Base-by-base conservation (phyloP, 345 rosid genomes). In the Linum tenue region DNA sequence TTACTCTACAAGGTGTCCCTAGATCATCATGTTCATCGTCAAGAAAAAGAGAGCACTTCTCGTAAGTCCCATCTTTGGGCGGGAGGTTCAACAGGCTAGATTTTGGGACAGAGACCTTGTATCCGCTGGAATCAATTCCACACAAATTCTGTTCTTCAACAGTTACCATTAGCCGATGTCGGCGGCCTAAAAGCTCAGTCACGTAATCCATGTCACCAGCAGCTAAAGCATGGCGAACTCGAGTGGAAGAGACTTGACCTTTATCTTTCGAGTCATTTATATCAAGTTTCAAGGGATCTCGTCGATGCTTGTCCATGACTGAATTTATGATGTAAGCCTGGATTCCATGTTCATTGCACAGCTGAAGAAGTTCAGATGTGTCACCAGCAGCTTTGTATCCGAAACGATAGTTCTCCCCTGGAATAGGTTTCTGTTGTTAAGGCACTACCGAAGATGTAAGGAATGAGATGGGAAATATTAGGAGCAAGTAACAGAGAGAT, bases 211-310 rank as follows among this genome's bases (percentile, higher is more conserved):
- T 78, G 67, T 94, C 89, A 59, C 97, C 99, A 0, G 50, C 70
- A 2, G 92, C 88, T 69, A 94, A 81, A 67, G 96, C 99, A 70
- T 80, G 89, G 36, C 97, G 97, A 66, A 94, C 92, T 60, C 96
- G 91, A 22, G 99, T 94, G 39, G 99, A 90, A 38, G 97, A 90
- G 15, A 94, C 97, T 63, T 94, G 97, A 12, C 97, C 97, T 80
- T 74, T 88, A 67, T 94, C 96, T 71, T 92, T 87, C 38, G 64
- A 66, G 74, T 86, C 84, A 38, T 55, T 77, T 59, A 65, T 31
- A 31, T 67, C 71, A 65, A 67, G 59, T 65, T 77, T 75, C 72
- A 58, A 70, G 9, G 76, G 71, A 59, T 70, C 85, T 71, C 81
- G 85, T 44, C 97, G 82, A 59, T 83, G 80, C 78, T 75, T 85